Base-by-base conservation (phyloP, 345 rosid species). In the Pistacia vera region DNA sequence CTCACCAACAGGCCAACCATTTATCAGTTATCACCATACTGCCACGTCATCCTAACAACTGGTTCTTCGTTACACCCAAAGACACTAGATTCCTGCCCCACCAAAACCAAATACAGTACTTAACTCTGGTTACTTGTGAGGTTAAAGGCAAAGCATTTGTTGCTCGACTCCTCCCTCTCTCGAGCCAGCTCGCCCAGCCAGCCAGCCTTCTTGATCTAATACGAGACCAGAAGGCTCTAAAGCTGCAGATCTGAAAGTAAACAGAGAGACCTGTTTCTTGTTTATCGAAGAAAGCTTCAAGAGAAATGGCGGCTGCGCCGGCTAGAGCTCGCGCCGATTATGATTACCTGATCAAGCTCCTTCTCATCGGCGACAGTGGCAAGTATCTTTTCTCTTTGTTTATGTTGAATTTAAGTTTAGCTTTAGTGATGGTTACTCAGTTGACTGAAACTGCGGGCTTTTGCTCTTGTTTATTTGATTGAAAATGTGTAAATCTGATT, bases 251-350 rank as follows among this genome's bases (percentile, higher is more conserved):
- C 77, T 64, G 70, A 33, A 14, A 74, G 33, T 22, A 18, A 1
- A 63, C 35, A 35, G 12, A 2, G 28, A 30, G 14, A 28, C 76
- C 22, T n/a, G 68, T 62, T 33, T 48, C 46, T 33, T 46, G 14
- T 41, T 61, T 17, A 11, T 5, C 56, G 35, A 20, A 17, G 44
- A 60, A 16, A 3, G 2, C 25, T 8, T 56, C 46, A 2, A 20
- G 2, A 18, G 8, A 55, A 18, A 86, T 86, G 90, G 89, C 86
- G 22, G 84, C 83, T 69, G 81, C 84, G 46, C 86, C 89, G 30
- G 77, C 79, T 18, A 86, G 90, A 81, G 89, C 87, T 80, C 87
- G 89, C 51, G 83, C 87, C 54, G 87, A 86, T 76, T 86, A 86
- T 66, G 89, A 86, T 80, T 86, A 76, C 78, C 84, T 86, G 70